Base-by-base conservation (phyloP, 805 yeast species). In the Metschnikowia vanudenii region DNA sequence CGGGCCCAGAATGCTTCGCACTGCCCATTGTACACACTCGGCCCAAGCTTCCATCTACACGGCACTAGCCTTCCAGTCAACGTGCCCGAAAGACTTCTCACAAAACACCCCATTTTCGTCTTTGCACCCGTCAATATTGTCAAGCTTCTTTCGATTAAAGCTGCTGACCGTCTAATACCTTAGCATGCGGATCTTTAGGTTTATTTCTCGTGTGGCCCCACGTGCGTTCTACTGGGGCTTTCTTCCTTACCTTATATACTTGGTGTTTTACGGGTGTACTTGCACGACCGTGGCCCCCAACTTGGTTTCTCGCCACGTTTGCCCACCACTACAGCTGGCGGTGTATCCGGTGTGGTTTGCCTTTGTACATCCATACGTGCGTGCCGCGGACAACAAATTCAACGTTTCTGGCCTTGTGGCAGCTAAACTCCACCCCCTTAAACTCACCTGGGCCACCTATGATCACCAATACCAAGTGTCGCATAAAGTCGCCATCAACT, bases 241-340 rank as follows among this genome's bases (percentile, higher is more conserved):
- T 20, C 14, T 51, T 17, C 47, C 49, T 4, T 53, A 52, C 29
- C 24, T 51, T 22, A 29, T 45, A 33, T 52, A 48, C 46, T 26
- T 54, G 31, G 48, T 46, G 4, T 16, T 43, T 4, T 45, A 35
- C 24, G 49, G 45, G 26, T 52, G 58, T 33, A 42, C 49, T n/a
- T 5, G 49, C 28, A 16, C 12, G 18, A 13, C 16, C 31, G 6
- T 9, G 28, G 3, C 37, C n/a, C 22, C 44, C 11, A 42, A 47
- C 30, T 41, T 24, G 32, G 38, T 50, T 18, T 34, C 43, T 13
- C 46, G 40, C 42, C 24, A 40, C 34, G 37, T 50, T 11, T 52
- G 55, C 34, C 51, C 50, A 9, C 48, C 43, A 19, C 22, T 52
- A 20, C 39, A 50, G 7, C 26, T 20, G 32, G 26, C 34, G 24